Base-by-base conservation (phyloP, 192 early-diverging fungal species). In the Coemansia javaensis region DNA sequence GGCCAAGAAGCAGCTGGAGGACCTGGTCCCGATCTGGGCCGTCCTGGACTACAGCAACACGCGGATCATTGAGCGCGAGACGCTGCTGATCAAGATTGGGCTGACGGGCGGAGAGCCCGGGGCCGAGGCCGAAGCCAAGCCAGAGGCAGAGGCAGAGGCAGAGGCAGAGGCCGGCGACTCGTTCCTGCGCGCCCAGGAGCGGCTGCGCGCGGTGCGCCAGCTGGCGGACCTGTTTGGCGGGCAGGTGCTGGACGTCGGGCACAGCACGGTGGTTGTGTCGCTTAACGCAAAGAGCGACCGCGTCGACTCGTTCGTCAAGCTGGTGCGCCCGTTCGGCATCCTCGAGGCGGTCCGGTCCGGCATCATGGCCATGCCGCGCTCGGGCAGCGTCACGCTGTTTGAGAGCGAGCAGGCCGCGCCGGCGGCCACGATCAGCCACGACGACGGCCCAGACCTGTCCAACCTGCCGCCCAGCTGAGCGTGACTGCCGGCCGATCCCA, bases 21-120 rank as follows among this genome's bases (percentile, higher is more conserved):
- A 98, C 66, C 64, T 97, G 72, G 92, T 98, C 18, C 94, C 93
- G 17, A 89, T 99, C 12, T 97, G 92, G 91, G 94, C 94, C 21
- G 94, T 97, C 32, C 75, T 99, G 53, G 94, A 99, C 68, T 97
- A 96, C 81, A 90, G 92, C 14, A 79, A 87, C 50, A 87, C 87
- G 27, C 81, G 77, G 39, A 81, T 91, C 33, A 85, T 99, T 24
- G 88, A 97, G 75, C 82, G 96, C 40, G 96, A 99, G 77, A 67
- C 96, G 56, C 75, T 95, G 35, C 62, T 99, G 52, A 83, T 90
- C 63, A 99, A 99, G 79, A 88, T 95, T 37, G 91, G 86, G 40
- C 89, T 93, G 12, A 40, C 22, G 4, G 46, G 61, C 13, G 54
- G 20, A 14, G 54, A 50, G 1, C 61, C 66, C 33, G 48, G 40